Evolutionary conservation across 495 filamentous ascomycete species (phyloP), one percentile per base, ranked within the genome.

Genomic region (Lophiostoma macrostomum): DNA sequence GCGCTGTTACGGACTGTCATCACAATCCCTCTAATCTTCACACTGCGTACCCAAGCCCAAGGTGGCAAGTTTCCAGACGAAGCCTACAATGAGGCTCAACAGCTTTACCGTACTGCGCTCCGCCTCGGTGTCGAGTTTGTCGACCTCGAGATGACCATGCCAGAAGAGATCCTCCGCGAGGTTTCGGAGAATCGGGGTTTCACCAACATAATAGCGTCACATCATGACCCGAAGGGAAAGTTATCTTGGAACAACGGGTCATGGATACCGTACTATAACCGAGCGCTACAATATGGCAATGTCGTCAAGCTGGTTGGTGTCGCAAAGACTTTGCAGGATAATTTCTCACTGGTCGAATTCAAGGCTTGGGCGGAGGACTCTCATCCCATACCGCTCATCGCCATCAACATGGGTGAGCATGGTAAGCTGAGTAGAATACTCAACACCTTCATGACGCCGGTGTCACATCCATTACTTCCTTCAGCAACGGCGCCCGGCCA

Each of bases 401-500:
- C 88, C 2, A 84, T 99, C 71, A 97, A 99, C 71, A 97, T 97
- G 91, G 91, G 94, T 29, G 75, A 81, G 16, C 73, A 79, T 25
- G 93, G 93, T 19, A 91, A 96, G 68, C 81, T 96, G 13, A 94
- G 88, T 65, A 80, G 93, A 27, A 84, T 99, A 49, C 72, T 91
- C 49, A 97, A 97, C 70, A 73, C 76, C 47, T 97, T 97, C 77
- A 80, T 99, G 78, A 97, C 94, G 1, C 93, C 93, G 3, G 93
- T 99, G 20, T 90, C 91, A 14, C 94, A 97, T 67, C 88, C 90
- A 4, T 78, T 78, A 13, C 77, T 96, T 2, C 90, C 93, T 0
- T 86, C 89, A 74, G 95, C 93, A 72, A 90, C 93, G 8, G 94
- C 93, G 0, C 93, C 94, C 4, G 93, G 94, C 12, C 93, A 99